Evolutionary conservation across 176 grass and related monocot genomes (phyloP).

Genomic region (Miscanthus lutarioriparius): DNA sequence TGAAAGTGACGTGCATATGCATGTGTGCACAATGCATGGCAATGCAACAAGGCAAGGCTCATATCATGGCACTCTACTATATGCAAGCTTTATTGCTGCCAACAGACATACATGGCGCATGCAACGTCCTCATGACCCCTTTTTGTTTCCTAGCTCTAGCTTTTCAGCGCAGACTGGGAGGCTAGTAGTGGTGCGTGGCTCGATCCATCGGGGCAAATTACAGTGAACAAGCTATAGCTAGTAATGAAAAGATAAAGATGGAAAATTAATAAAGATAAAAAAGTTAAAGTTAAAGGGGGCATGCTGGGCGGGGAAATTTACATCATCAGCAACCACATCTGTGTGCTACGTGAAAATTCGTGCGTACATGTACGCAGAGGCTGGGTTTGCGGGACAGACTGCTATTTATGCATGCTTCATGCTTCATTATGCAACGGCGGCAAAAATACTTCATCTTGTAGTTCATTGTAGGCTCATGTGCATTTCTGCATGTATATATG

Average conservation of each 20-base stretch:
- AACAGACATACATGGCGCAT: constrained; percentile 19
- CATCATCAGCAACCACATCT: neutral
- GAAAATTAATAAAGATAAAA: neutral
- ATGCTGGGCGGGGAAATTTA: constrained; percentile 11
- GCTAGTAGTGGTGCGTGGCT: neutral
- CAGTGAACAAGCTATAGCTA: neutral
- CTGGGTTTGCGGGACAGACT: neutral
- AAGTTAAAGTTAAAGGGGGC: constrained; percentile 7
- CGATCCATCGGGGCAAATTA: neutral
- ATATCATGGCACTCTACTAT: constrained; percentile 30
- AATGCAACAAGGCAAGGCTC: constrained; percentile 6
- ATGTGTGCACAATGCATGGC: too few species aligned
- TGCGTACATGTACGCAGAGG: constrained; percentile 20
- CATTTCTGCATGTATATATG: neutral
- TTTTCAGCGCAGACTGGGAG: neutral
- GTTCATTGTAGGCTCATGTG: too few species aligned
- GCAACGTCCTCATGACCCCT: constrained; percentile 17
- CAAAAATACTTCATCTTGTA: constrained; percentile 28
- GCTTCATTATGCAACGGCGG: neutral
- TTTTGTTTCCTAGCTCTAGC: constrained; percentile 13
- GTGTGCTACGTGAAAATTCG: neutral
- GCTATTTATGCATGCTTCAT: too few species aligned
- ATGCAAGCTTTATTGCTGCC: constrained; percentile 28
- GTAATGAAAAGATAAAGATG: neutral
- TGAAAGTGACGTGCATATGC: constrained; percentile 29